These are phyloP conservation scores for Lachnum nothofagi DNA, from an alignment of 2,329 filamentous ascomycete species.

Conservation along the genomic window DNA sequence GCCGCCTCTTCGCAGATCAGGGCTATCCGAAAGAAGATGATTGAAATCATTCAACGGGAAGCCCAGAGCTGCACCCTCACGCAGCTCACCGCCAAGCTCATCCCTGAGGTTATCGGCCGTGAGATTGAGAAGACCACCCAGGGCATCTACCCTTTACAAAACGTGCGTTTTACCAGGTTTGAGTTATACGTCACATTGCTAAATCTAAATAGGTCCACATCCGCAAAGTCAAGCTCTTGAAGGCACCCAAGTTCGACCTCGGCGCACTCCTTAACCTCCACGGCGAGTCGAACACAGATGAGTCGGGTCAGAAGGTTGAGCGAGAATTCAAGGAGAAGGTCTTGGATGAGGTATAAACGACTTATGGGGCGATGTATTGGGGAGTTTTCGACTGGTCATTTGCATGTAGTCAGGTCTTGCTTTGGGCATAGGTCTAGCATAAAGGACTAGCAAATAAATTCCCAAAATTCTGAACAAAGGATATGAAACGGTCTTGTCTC, in stretches of 20 bases:
- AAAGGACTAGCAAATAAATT: conserved; percentile 31
- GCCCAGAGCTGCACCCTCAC: conserved; percentile 88
- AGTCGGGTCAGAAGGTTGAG: conserved; percentile 97
- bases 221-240: conserved; percentile 99
- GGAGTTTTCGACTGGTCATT: conserved; percentile 32
- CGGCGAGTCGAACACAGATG: conserved; percentile 93
- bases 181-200: conserved; percentile 27
- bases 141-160: conserved; percentile 99
- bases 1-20: conserved; percentile 95
- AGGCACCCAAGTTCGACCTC: conserved; percentile 98
- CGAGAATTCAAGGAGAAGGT: conserved; percentile 99
- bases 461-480: conserved; percentile 27
- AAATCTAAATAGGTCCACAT: conserved; percentile 79
- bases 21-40: conserved; percentile 99
- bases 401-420: conserved; percentile 33
- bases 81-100: conserved; percentile 97
- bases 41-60: conserved; percentile 96
- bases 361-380: conserved; percentile 19
- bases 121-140: conserved; percentile 99
- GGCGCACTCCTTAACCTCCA: conserved; percentile 93
- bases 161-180: conserved; percentile 56
- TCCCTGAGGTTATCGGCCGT: conserved; percentile 97
- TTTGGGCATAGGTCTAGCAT: conserved; percentile 33
- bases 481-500: not conserved
- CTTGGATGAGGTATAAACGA: conserved; percentile 81